Conservation (phyloP, 331 rosid species). For the Malus hybrid region DNA sequence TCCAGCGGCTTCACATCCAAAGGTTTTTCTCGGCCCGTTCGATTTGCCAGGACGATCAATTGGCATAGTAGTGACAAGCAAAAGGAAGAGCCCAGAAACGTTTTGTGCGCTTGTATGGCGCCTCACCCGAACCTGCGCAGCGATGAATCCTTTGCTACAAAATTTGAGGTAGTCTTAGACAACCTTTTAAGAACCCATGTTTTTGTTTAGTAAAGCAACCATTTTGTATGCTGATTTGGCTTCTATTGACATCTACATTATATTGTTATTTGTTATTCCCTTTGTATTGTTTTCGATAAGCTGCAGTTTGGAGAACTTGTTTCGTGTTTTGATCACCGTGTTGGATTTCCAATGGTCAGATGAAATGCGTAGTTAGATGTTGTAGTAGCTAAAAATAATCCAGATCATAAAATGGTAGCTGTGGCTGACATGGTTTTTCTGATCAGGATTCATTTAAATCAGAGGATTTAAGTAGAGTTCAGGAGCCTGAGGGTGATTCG, state of each 20-base stretch:
- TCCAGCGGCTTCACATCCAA: slow-evolving; percentile 20
- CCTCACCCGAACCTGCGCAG: slow-evolving; percentile 53
- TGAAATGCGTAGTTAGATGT: too few relatives aligned
- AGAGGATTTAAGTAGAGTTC: slow-evolving; percentile 35
- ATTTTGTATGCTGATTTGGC: neutral
- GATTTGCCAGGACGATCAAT: slow-evolving; percentile 16
- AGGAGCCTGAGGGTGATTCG: slow-evolving; percentile 50
- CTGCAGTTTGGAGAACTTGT: neutral
- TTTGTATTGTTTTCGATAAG: neutral
- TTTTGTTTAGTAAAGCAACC: neutral
- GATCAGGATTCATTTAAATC: slow-evolving; percentile 63
- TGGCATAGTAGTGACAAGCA: slow-evolving; percentile 9
- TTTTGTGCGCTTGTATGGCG: slow-evolving; percentile 75
- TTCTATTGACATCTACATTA: neutral
- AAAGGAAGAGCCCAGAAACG: slow-evolving; percentile 30
- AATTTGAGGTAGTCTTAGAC: slow-evolving; percentile 46
- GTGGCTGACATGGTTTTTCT: slow-evolving; percentile 20
- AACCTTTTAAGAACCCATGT: neutral
- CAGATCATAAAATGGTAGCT: neutral
- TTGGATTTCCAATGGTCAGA: neutral
- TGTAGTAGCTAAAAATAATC: too few relatives aligned
- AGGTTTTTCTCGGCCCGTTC: slow-evolving; percentile 25
- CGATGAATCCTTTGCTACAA: slow-evolving; percentile 47
- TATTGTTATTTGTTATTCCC: neutral
- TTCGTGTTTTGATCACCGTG: neutral